Percentiles rank a stretch among this genome's conserved stretches.
These are phyloP conservation scores for Sordariomycetes sp. DNA, from an alignment of 2,329 filamentous ascomycete species.

Conservation along the genomic window DNA sequence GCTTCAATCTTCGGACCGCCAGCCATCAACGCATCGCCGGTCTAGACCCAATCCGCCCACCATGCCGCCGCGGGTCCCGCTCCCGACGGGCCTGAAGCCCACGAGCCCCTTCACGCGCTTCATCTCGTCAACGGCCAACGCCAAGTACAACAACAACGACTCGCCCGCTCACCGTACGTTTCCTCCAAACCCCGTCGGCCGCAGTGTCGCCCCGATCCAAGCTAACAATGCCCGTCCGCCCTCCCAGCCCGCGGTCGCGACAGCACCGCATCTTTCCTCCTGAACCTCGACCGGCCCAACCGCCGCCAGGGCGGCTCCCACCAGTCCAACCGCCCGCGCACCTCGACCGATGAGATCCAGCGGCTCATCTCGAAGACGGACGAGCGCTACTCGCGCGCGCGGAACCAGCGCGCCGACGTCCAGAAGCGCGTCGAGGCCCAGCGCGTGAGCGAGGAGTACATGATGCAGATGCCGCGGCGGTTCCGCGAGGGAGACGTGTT, in stretches of 20 bases:
- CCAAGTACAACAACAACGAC: neutral
- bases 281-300: slow-evolving; percentile 11
- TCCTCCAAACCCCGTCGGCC: neutral
- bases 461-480: slow-evolving; percentile 54
- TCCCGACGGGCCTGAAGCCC: slow-evolving; percentile 1
- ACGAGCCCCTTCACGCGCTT: neutral
- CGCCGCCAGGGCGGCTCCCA: slow-evolving; percentile 8
- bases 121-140: neutral
- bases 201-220: neutral
- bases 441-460: slow-evolving; percentile 38
- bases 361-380: slow-evolving; percentile 11
- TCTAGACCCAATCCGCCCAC: neutral
- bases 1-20: neutral
- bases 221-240: neutral
- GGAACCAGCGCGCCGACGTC: slow-evolving; percentile 12
- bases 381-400: slow-evolving; percentile 7
- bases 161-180: neutral
- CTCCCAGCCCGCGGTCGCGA: slow-evolving; percentile 1
- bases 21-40: neutral
- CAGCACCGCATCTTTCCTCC: slow-evolving; percentile 14
- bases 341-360: slow-evolving; percentile 9
- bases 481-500: slow-evolving; percentile 81
- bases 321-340: slow-evolving; percentile 10
- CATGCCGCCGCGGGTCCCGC: slow-evolving; percentile 3
- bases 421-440: slow-evolving; percentile 10